Evolutionary conservation across 139 green algal genomes (phyloP).

Genomic region (Chlorella sp.): DNA sequence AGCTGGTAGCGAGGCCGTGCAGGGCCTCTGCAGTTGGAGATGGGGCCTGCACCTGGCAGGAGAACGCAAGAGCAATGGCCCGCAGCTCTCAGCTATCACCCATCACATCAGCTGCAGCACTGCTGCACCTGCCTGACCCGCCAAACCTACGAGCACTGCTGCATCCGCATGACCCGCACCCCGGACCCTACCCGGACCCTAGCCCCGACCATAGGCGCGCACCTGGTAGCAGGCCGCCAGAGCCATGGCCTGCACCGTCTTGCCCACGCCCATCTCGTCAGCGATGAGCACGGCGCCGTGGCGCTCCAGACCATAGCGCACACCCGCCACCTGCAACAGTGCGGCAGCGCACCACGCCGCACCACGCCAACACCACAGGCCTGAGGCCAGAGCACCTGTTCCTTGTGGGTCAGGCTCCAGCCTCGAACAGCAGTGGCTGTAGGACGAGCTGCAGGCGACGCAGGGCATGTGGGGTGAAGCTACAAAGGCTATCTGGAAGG

Average conservation of each 20-base stretch:
- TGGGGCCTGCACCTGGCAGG: too few relatives aligned
- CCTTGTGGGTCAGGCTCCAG: neutral
- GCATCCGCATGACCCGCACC: too few relatives aligned
- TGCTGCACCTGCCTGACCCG: too few relatives aligned
- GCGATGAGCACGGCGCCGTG: slow-evolving; percentile 76
- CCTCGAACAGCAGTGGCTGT: neutral
- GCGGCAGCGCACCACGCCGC: slow-evolving; percentile 15
- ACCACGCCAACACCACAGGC: neutral
- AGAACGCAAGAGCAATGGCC: too few relatives aligned
- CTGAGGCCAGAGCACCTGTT: neutral
- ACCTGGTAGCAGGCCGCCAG: slow-evolving; percentile 78
- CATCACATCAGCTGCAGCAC: too few relatives aligned
- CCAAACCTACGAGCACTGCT: too few relatives aligned
- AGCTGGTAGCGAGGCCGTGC: too few relatives aligned
- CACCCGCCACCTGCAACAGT: slow-evolving; percentile 57
- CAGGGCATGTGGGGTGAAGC: neutral
- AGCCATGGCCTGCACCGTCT: slow-evolving; percentile 90
- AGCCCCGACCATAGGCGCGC: too few relatives aligned
- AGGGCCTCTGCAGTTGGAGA: too few relatives aligned
- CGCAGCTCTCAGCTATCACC: too few relatives aligned
- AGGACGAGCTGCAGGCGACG: neutral
- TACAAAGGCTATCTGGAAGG: neutral
- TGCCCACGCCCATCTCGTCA: slow-evolving; percentile 93
- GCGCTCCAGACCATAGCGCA: slow-evolving; percentile 69
- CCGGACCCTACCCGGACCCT: too few relatives aligned